Percentiles rank a stretch among this genome's conserved stretches.
phyloP scores from a whole-genome alignment of 2,329 filamentous ascomycete genomes.

The Myriosclerotinia scirpicola region DNA sequence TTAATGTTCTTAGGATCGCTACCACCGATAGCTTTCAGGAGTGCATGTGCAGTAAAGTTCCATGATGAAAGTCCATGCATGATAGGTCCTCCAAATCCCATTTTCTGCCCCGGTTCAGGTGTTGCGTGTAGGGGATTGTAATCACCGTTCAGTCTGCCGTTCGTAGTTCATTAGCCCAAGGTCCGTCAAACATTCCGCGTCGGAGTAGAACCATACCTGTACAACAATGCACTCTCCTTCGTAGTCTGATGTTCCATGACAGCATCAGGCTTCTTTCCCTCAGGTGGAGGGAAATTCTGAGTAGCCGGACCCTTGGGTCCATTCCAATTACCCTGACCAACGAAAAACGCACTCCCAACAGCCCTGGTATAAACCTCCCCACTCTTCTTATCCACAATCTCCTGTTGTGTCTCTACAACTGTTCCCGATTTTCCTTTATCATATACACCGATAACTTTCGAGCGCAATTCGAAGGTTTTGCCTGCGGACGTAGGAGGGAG shows the following conservation, averaged over 20 bases:
- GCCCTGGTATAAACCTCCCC: conserved; percentile 62
- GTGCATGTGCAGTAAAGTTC: conserved; percentile 73
- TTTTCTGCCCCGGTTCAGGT: conserved; percentile 79
- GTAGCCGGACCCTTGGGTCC: conserved; percentile 86
- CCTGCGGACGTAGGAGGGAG: conserved; percentile 62
- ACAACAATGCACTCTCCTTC: conserved; percentile 70
- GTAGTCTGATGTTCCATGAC: conserved; percentile 70
- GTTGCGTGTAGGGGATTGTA: conserved; percentile 92
- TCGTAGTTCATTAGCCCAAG: conserved; percentile 42
- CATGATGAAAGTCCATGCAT: conserved; percentile 88
- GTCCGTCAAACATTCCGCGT: not conserved
- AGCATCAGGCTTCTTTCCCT: conserved; percentile 68
- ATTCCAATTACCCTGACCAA: conserved; percentile 75
- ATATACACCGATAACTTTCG: conserved; percentile 67
- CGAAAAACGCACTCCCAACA: conserved; percentile 63
- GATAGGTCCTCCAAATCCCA: conserved; percentile 88
- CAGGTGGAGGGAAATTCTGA: conserved; percentile 73
- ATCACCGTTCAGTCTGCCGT: conserved; percentile 74
- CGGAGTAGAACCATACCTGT: conserved; percentile 50
- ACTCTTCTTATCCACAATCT: conserved; percentile 57
- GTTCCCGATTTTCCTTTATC: conserved; percentile 71
- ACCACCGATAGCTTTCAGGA: conserved; percentile 71
- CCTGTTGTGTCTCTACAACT: conserved; percentile 65
- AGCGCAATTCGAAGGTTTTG: conserved; percentile 61
- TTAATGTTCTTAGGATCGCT: conserved; percentile 78